Percentiles rank a stretch among this genome's conserved stretches.
phyloP scores from a whole-genome alignment of 176 grass and related monocot species.

The Aegilops tauschii region DNA sequence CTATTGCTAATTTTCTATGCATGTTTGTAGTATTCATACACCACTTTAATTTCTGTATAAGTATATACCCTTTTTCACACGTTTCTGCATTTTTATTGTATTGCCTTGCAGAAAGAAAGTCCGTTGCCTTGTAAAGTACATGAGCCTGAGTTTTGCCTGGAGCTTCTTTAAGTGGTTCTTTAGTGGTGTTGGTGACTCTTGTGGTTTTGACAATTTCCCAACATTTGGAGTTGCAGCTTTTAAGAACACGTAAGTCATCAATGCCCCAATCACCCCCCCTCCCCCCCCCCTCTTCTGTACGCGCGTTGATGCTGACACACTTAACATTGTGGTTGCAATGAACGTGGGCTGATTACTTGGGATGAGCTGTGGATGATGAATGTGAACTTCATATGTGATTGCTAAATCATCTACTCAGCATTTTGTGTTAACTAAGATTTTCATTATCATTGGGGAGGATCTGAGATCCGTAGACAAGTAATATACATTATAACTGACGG shows the following conservation, averaged over 20 bases:
- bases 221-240: conserved; percentile 46
- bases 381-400: background rate
- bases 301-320: background rate
- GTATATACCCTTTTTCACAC: background rate
- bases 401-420: background rate
- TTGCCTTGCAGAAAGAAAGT: conserved; percentile 43
- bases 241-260: conserved; percentile 25
- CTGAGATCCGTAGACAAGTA: background rate
- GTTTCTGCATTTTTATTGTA: background rate
- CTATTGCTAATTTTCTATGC: background rate
- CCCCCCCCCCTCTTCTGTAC: background rate
- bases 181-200: conserved; percentile 47
- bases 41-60: background rate
- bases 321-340: background rate
- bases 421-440: background rate
- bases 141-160: conserved; percentile 48
- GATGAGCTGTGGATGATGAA: background rate
- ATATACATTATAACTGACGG: background rate
- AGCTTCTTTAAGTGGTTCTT: conserved; percentile 59
- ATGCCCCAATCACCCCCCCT: background rate
- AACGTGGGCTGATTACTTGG: background rate
- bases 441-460: background rate
- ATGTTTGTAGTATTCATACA: background rate
- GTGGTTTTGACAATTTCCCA: conserved; percentile 49
- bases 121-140: conserved; percentile 46